Percentiles rank a stretch among this genome's conserved stretches.
phyloP scores from a whole-genome alignment of 805 yeast genomes.

The Nakazawaea sp. region DNA sequence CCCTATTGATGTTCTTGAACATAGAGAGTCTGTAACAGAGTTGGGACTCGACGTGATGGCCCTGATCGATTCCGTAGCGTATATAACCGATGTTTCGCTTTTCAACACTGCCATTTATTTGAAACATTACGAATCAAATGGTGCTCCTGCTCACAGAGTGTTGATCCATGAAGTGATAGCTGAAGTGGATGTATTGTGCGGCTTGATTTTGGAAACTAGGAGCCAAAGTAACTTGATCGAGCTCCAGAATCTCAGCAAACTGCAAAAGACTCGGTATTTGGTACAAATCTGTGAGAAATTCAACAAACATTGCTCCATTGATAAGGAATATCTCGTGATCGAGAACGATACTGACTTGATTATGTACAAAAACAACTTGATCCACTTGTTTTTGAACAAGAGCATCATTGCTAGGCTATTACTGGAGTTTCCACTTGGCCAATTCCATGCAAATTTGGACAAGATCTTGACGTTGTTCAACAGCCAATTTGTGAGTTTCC shows the following conservation, averaged over 20 bases:
- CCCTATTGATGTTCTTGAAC: conserved; percentile 1
- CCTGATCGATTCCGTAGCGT: neutral
- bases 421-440: neutral
- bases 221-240: neutral
- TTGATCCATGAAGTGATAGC: neutral
- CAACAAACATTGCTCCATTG: conserved; percentile 3
- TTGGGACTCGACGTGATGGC: conserved; percentile 6
- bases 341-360: conserved; percentile 2
- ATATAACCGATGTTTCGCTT: conserved; percentile 6
- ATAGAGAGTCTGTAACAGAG: neutral
- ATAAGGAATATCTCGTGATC: neutral
- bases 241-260: neutral
- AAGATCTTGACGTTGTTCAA: neutral
- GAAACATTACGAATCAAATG: neutral
- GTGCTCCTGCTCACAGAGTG: neutral
- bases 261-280: neutral
- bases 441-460: neutral
- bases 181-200: neutral
- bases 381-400: conserved; percentile 5
- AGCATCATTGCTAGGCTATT: neutral
- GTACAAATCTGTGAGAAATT: neutral
- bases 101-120: conserved; percentile 8
- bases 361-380: conserved; percentile 8
- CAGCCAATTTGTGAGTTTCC: conserved; percentile 2
- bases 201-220: neutral